A percentile compares a stretch with the other conserved stretches of the same genome.
Conservation (phyloP, 371 early-diverging fungal genomes). For the Fennellomyces sp. region DNA sequence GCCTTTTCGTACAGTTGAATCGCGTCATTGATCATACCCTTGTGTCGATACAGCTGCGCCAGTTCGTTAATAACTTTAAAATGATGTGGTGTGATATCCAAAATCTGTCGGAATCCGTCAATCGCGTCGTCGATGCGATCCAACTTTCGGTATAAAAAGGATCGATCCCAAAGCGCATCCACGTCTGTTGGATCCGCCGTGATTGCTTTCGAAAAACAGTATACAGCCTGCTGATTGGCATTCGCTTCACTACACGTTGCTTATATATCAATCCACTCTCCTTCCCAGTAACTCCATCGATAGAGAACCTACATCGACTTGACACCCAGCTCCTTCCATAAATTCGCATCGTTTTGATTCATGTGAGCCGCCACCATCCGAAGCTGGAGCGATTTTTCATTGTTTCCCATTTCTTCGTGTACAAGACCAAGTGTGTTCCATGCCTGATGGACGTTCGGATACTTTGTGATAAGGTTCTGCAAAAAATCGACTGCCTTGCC, state of each 20-base stretch:
- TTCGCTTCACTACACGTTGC: conserved; percentile 61
- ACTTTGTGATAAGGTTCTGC: conserved; percentile 75
- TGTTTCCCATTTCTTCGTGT: conserved; percentile 86
- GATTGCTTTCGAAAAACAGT: conserved; percentile 76
- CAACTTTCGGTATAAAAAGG: conserved; percentile 59
- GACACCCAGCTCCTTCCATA: conserved; percentile 88
- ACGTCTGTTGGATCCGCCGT: conserved; percentile 65
- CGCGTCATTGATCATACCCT: conserved; percentile 55
- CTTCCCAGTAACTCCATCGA: background rate
- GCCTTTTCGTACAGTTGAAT: conserved; percentile 57
- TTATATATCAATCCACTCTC: background rate
- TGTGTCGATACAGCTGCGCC: conserved; percentile 41
- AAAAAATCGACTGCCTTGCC: conserved; percentile 68
- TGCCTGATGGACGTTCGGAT: conserved; percentile 73
- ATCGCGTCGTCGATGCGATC: conserved; percentile 50
- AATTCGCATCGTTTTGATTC: conserved; percentile 67
- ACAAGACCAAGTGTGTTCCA: conserved; percentile 91
- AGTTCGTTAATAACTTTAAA: conserved; percentile 64
- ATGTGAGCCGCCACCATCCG: conserved; percentile 93
- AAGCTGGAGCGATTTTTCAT: conserved; percentile 74
- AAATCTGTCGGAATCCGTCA: conserved; percentile 52
- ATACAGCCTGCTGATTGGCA: conserved; percentile 77
- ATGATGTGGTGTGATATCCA: conserved; percentile 53
- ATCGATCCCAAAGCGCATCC: conserved; percentile 73
- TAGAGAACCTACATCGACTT: conserved; percentile 63